Base-by-base conservation (phyloP, 768 basidiomycete species). In the Termitomyces sp. region DNA sequence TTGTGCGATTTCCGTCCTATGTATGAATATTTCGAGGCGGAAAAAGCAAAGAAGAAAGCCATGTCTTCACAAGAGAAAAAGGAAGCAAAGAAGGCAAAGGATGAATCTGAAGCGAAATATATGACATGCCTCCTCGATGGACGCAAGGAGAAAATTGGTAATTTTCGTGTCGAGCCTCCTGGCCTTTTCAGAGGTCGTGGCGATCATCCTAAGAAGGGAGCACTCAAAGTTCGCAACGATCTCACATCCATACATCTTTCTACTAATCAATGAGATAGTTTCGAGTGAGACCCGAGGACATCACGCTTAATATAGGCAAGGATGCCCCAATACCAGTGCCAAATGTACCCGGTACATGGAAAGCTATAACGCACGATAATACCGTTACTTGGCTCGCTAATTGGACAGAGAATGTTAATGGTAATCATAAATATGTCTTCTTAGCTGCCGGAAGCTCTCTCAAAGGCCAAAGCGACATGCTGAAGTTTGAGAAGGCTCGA, bases 371-470 rank as follows among this genome's bases (percentile, higher is more conserved):
- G 11, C 92, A 98, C 67, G 95, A 98, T 67, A 87, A 95, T 62
- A 98, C 94, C 3, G 97, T 98, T 28, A 98, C 97, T 12, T 99
- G 97, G 97, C 80, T 99, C 48, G 97, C 97, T 5, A 95, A 90
- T 55, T 99, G 97, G 97, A 94, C 94, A 46, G 97, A 98, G 72
- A 99, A 99, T 67, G 86, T 98, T 72, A 98, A 98, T 66, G 84
- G 86, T 58, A 91, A 88, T 67, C 86, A 91, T 71, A 98, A 98
- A 74, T 99, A 99, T 67, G 97, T 99, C 54, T 98, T 98, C 80
- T 73, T 98, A 60, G 93, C 97, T 7, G 91, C 97, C n/a, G 94
- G 93, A 42, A 96, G 93, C 65, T 95, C 94, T 8, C 80, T 98
- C 66, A 99, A 99, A 73, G 97, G 97, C 43, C 95, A 98, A 73